Evolutionary conservation across 73 alveolate genomes (phyloP).

Genomic region (Stentor roeselii): DNA sequence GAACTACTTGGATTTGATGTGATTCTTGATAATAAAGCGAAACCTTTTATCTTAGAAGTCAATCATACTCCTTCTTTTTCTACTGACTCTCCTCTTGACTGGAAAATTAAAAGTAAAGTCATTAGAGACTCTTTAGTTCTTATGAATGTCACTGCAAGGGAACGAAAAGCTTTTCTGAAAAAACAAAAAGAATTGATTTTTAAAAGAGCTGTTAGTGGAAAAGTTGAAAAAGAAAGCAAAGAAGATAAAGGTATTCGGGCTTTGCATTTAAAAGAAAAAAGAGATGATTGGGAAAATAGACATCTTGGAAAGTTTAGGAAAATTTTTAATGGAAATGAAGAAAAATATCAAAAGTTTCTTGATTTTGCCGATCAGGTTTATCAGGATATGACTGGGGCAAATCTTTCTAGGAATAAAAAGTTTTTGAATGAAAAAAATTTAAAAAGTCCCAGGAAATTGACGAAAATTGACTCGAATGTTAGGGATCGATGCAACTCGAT

Average conservation of each 20-base stretch:
- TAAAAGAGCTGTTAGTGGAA: constrained; percentile 47
- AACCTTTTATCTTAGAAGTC: constrained; percentile 71
- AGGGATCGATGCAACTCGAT: background rate
- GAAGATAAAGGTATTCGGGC: background rate
- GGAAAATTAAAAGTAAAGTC: constrained; percentile 50
- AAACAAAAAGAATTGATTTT: constrained; percentile 37
- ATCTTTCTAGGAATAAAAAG: background rate
- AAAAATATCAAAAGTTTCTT: constrained; percentile 12
- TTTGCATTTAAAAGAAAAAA: background rate
- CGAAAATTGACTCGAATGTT: background rate
- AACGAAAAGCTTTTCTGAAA: constrained; percentile 47
- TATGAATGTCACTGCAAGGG: constrained; percentile 52
- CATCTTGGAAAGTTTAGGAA: constrained; percentile 21
- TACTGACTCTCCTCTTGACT: constrained; percentile 75
- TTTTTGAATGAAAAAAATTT: background rate
- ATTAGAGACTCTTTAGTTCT: constrained; percentile 58
- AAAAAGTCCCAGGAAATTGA: too few relatives aligned
- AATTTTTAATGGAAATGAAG: background rate
- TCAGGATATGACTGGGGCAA: constrained; percentile 1
- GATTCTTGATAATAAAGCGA: constrained; percentile 49
- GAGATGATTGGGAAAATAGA: constrained; percentile 23
- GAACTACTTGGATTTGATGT: constrained; percentile 76
- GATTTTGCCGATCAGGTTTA: background rate
- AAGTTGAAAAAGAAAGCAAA: constrained; percentile 24
- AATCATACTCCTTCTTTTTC: constrained; percentile 75